These are phyloP conservation scores for Cladophialophora bantiana DNA, from an alignment of 2,329 filamentous ascomycete species.

Conservation along the genomic window DNA sequence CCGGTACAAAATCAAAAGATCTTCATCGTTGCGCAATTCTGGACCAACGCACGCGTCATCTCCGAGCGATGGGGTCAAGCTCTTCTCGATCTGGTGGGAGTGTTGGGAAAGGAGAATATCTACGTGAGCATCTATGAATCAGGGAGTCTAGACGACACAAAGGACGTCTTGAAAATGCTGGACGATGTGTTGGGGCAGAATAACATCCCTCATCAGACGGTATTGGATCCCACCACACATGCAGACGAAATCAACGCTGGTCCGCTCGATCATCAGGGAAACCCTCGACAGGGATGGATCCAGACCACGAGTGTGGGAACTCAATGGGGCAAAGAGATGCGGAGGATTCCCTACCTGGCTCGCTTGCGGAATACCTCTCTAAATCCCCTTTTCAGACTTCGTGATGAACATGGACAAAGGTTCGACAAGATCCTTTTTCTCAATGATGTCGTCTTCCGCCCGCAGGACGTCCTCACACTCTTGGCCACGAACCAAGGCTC, in stretches of 20 bases:
- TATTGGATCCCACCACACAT: conserved; percentile 66
- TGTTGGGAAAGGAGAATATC: conserved; percentile 68
- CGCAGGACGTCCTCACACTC: conserved; percentile 62
- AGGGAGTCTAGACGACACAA: conserved; percentile 73
- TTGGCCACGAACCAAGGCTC: conserved; percentile 64
- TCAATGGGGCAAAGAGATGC: conserved; percentile 57
- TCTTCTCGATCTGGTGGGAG: conserved; percentile 63
- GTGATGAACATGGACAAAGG: conserved; percentile 54
- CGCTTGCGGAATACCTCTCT: conserved; percentile 69
- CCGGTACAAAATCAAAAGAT: conserved; percentile 49
- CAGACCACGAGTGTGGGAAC: conserved; percentile 42
- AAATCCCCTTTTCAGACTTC: conserved; percentile 61
- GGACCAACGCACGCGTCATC: conserved; percentile 69
- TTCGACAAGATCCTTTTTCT: conserved; percentile 68
- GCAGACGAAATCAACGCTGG: conserved; percentile 60
- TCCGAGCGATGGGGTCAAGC: conserved; percentile 68
- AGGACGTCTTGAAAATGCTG: conserved; percentile 65
- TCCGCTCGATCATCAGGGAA: conserved; percentile 51
- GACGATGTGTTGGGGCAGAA: conserved; percentile 48
- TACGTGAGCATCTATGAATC: conserved; percentile 73
- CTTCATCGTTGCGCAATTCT: conserved; percentile 74
- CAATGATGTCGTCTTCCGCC: conserved; percentile 57
- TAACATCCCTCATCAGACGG: conserved; percentile 63
- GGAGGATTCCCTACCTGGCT: conserved; percentile 74
- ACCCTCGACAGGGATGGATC: conserved; percentile 65